Evolutionary conservation across 306 rosid species (phyloP).

Genomic region (Quercus bicolor): DNA sequence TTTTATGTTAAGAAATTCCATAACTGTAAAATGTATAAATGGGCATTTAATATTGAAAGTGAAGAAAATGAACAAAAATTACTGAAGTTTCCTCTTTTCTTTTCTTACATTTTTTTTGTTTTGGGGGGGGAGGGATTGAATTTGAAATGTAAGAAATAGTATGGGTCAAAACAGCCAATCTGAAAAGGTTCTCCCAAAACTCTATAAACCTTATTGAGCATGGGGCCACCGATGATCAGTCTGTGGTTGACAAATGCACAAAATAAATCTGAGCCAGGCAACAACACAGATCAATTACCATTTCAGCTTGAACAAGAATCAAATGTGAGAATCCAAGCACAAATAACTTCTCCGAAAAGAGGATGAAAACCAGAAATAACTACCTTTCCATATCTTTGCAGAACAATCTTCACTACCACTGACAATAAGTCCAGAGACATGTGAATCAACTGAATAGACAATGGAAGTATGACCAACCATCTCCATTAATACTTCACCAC

Average conservation of each 20-base stretch:
- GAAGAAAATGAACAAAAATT: not conserved
- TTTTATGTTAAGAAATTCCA: not conserved
- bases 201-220: not conserved
- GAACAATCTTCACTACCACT: constrained; percentile 84
- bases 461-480: constrained; percentile 95
- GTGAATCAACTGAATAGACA: constrained; percentile 91
- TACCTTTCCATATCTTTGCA: constrained; percentile 98
- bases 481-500: constrained; percentile 78
- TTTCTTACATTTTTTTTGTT: too few relatives aligned
- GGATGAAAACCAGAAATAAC: constrained; percentile 17
- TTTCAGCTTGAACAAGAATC: not conserved
- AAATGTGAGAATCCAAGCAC: constrained; percentile 2
- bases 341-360: constrained; percentile 1
- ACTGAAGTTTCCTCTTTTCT: not conserved
- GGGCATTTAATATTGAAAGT: too few relatives aligned
- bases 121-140: not conserved
- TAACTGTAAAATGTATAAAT: not conserved
- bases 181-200: not conserved
- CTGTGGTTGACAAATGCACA: not conserved
- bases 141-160: not conserved
- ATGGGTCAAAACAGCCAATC: not conserved
- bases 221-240: not conserved
- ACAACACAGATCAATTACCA: not conserved
- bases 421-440: constrained; percentile 78
- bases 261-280: not conserved